Evolutionary conservation across 2,329 filamentous ascomycete genomes (phyloP), one percentile per base, ranked within the genome.

Genomic region (Arthroderma uncinatum): DNA sequence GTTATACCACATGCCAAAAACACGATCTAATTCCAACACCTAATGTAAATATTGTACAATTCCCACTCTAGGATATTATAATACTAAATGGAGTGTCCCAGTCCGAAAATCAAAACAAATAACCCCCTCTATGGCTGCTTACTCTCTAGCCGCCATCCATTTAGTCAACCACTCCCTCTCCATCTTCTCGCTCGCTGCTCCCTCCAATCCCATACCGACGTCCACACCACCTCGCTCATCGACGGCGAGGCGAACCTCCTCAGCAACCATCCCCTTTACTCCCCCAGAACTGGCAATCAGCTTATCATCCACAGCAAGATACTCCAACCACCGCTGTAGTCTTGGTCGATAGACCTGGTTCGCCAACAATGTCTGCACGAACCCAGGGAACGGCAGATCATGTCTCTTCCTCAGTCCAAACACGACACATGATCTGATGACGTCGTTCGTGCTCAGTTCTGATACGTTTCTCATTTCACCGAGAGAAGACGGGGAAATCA

Each of bases 171-270:
- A 73, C 53, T 63, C 62, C 57, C 69, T 67, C 63, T 72, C 63
- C 30, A 63, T 61, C 33, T 56, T 57, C 58, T 71, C 70, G 2
- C 57, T 65, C 57, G 66, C 62, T 55, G 57, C 64, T 19, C 59
- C 58, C 34, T 56, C 44, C 25, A 58, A 54, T 7, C 61, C 65
- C 44, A 60, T 61, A 19, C 61, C 60, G 36, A 70, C 62, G 57
- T 70, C 70, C n/a, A 68, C 66, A 25, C 70, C 71, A 3, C 85
- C 87, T 12, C 86, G 78, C 62, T 89, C 86, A 58, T 82, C 78
- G 64, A 86, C 86, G 12, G 88, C 88, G 59, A 89, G 78, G 59
- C 74, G 73, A 19, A 90, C 73, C 74, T 94, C 89, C 39, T 81
- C 79, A 6, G 71, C 71, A 61, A 79, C 78, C 63, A 94, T 73